These are phyloP conservation scores for Cnidoscolus chayamansa DNA, from an alignment of 441 rosid genomes.

Conservation along the genomic window DNA sequence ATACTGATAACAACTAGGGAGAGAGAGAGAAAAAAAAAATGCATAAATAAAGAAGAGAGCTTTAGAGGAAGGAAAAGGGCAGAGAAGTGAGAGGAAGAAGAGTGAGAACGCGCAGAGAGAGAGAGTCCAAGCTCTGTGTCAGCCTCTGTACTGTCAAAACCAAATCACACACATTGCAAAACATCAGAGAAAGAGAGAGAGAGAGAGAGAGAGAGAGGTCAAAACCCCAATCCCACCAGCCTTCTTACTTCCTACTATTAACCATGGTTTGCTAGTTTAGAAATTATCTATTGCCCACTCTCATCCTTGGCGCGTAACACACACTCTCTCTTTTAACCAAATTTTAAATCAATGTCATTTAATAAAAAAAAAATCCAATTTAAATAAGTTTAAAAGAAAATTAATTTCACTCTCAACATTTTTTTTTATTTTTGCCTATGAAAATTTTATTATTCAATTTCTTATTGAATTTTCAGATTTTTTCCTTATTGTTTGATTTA, in stretches of 20 bases:
- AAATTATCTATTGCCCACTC: no score
- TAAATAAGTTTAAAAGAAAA: no score
- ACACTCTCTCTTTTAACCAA: no score
- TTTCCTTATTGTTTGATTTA: no score
- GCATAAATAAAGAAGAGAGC: neutral
- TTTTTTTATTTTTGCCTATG: no score
- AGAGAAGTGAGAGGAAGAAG: neutral
- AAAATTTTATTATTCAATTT: no score
- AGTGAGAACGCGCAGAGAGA: neutral
- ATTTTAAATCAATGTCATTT: no score
- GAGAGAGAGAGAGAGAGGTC: neutral
- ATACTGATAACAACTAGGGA: constrained; percentile 14
- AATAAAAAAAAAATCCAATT: no score
- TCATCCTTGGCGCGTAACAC: no score
- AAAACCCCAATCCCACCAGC: neutral
- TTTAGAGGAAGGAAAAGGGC: neutral
- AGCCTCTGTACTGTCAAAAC: constrained; percentile 7
- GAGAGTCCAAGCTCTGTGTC: neutral
- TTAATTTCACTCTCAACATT: no score
- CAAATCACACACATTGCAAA: neutral
- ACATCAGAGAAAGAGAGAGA: neutral
- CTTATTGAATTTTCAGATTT: no score
- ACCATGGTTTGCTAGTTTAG: neutral
- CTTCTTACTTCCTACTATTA: neutral
- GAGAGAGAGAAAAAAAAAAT: constrained; percentile 9